A percentile compares a stretch with the other conserved stretches of the same genome.
Evolutionary conservation across 257 asterid species (phyloP).

Genomic region (Anisodus tanguticus): DNA sequence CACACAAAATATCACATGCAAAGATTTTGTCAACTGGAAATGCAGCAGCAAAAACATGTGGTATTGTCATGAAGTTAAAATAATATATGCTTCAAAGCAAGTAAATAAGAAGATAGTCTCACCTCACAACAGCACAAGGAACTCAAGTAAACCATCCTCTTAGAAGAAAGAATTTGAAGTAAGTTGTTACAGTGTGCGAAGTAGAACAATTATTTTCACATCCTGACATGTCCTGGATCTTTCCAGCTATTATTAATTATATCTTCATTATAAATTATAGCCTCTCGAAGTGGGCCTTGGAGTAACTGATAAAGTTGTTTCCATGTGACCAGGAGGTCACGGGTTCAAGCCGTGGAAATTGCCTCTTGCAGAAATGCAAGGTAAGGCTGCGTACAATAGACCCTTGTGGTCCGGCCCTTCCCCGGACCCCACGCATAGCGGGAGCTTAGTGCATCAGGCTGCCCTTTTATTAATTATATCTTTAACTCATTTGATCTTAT

Average conservation of each 20-base stretch:
- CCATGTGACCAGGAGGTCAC: too few species aligned
- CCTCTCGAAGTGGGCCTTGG: too few species aligned
- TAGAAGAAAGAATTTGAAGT: constrained; percentile 18
- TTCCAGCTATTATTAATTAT: not conserved
- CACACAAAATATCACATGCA: constrained; percentile 14
- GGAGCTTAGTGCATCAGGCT: too few species aligned
- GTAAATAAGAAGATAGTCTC: not conserved
- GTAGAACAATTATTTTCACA: not conserved
- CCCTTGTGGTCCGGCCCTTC: too few species aligned
- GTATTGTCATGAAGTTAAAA: not conserved
- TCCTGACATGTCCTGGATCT: not conserved
- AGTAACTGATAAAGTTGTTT: too few species aligned
- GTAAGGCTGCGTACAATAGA: too few species aligned
- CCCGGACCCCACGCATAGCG: too few species aligned
- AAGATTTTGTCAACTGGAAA: not conserved
- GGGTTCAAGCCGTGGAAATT: too few species aligned
- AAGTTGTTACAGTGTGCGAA: not conserved
- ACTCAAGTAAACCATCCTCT: not conserved
- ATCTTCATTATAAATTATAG: not conserved
- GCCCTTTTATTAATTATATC: not conserved
- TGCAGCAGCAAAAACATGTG: constrained; percentile 1
- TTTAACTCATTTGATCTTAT: constrained; percentile 15
- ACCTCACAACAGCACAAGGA: not conserved
- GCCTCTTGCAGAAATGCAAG: too few species aligned
- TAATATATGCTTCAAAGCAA: not conserved